Conservation (phyloP, 148 eudicot species). For the Silene conica region DNA sequence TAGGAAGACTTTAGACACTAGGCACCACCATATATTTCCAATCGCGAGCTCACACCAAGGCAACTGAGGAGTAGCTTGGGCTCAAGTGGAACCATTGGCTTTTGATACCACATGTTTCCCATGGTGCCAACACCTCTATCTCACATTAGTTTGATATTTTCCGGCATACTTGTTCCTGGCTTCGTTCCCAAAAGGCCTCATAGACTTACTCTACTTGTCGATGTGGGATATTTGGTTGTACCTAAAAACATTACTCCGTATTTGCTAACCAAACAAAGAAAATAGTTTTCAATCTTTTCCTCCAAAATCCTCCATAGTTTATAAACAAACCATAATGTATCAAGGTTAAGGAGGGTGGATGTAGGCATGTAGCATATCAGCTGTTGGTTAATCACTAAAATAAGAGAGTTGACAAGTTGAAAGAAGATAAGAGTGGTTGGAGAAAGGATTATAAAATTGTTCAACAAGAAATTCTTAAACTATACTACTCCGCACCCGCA, state of each 20-base stretch:
- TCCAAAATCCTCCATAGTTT: not conserved
- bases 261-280: not conserved
- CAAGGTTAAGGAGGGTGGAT: not conserved
- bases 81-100: no score
- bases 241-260: not conserved
- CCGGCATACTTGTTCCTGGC: no score
- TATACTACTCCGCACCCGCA: not conserved
- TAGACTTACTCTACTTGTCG: no score
- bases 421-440: constrained; percentile 3
- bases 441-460: not conserved
- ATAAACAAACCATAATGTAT: not conserved
- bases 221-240: not conserved
- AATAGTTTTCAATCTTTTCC: not conserved
- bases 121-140: no score
- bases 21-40: no score
- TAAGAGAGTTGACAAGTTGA: not conserved
- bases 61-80: no score
- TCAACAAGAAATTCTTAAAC: not conserved
- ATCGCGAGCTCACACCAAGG: no score
- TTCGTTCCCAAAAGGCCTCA: no score
- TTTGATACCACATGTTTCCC: no score
- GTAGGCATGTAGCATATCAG: not conserved
- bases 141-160: no score
- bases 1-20: no score
- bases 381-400: not conserved